A percentile compares a stretch with the other conserved stretches of the same genome.
Conservation (phyloP, 208 protist genomes). For the Leishmania braziliensis region DNA sequence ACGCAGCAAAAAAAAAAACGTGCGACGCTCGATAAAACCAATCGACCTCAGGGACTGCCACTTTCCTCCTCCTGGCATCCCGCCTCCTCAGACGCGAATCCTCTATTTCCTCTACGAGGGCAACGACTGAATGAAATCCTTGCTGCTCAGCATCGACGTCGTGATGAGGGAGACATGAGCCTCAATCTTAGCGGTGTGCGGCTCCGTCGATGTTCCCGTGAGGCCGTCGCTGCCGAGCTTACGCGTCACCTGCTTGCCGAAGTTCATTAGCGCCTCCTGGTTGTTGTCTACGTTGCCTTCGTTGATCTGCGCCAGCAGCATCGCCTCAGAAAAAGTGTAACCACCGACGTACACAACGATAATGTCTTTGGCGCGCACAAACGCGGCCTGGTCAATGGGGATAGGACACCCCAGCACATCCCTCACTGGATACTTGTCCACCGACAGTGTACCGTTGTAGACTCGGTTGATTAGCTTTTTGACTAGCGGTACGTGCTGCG, state of each 20-base stretch:
- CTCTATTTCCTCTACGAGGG: conserved; percentile 11
- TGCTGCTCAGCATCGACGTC: conserved; percentile 81
- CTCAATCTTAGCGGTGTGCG: conserved; percentile 84
- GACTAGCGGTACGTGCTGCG: conserved; percentile 95
- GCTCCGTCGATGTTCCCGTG: conserved; percentile 43
- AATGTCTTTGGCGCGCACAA: conserved; percentile 80
- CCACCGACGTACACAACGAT: conserved; percentile 83
- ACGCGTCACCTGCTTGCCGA: conserved; percentile 68
- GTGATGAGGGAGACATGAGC: conserved; percentile 75
- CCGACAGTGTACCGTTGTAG: conserved; percentile 81
- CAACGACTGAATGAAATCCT: conserved; percentile 73
- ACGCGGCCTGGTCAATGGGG: conserved; percentile 44
- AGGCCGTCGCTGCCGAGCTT: conserved; percentile 36
- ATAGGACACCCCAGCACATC: conserved; percentile 67
- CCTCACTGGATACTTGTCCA: conserved; percentile 69
- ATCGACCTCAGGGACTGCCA: not conserved
- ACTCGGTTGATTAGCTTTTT: conserved; percentile 86
- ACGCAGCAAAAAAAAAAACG: not conserved
- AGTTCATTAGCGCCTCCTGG: conserved; percentile 76
- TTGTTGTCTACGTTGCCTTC: conserved; percentile 81
- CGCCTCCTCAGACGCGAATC: not conserved
- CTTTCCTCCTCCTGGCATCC: not conserved
- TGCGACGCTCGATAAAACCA: not conserved
- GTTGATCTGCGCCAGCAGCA: conserved; percentile 79
- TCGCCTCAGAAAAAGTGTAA: conserved; percentile 81